These are phyloP conservation scores for Euphorbia pulcherrima DNA, from an alignment of 345 rosid genomes.

Conservation along the genomic window DNA sequence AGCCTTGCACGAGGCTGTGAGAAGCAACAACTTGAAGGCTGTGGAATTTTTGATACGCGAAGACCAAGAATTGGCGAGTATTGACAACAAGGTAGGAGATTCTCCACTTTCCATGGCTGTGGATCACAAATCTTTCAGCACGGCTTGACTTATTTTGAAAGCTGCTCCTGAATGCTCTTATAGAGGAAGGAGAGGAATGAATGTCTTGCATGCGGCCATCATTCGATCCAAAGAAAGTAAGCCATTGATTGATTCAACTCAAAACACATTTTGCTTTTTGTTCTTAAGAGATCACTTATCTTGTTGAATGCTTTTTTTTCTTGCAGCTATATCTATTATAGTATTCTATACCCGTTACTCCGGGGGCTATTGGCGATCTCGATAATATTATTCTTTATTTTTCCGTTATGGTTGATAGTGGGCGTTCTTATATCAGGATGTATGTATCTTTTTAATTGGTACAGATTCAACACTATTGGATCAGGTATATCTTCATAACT, in stretches of 20 bases:
- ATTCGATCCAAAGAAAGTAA: conserved; percentile 11
- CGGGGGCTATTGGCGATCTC: too few relatives aligned
- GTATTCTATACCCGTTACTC: too few relatives aligned
- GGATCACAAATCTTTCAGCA: conserved; percentile 8
- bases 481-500: too few relatives aligned
- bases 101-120: conserved; percentile 8
- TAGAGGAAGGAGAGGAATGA: conserved; percentile 20
- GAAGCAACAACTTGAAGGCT: conserved; percentile 13
- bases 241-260: neutral
- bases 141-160: conserved; percentile 13
- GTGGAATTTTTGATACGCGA: conserved; percentile 15
- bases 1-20: conserved; percentile 23
- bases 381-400: too few relatives aligned
- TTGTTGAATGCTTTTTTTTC: too few relatives aligned
- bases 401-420: too few relatives aligned
- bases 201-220: conserved; percentile 24
- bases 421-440: too few relatives aligned
- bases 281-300: too few relatives aligned
- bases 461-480: too few relatives aligned
- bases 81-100: conserved; percentile 12
- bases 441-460: too few relatives aligned
- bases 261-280: too few relatives aligned
- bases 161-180: conserved; percentile 5
- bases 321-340: too few relatives aligned
- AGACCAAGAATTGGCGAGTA: conserved; percentile 9